A percentile compares a stretch with the other conserved stretches of the same genome.
Conservation (phyloP, 306 rosid genomes). For the Argentina anserina region DNA sequence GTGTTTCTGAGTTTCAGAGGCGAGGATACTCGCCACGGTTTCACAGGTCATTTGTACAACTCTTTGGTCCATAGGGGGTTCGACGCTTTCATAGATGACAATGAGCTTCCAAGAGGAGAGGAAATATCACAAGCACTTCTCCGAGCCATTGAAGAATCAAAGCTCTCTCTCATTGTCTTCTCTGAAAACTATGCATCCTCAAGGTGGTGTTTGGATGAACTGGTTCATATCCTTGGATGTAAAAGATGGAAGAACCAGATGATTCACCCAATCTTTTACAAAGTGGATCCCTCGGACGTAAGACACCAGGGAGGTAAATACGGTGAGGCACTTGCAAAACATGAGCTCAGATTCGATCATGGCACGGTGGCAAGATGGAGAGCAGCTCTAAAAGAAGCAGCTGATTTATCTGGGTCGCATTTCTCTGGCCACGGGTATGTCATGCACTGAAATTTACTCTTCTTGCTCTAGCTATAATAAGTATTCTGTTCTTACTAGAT, state of each 20-base stretch:
- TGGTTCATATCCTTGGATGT: neutral
- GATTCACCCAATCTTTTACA: neutral
- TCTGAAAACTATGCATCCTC: neutral
- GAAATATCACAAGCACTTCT: neutral
- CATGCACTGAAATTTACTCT: neutral
- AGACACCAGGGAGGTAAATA: neutral
- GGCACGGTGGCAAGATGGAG: neutral
- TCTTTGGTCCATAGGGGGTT: neutral
- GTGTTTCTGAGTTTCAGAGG: neutral
- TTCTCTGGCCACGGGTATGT: neutral
- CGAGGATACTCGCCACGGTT: neutral
- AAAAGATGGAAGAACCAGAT: neutral
- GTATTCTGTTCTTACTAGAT: no score
- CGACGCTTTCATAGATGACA: neutral
- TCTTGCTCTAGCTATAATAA: no score
- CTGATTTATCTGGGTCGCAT: neutral
- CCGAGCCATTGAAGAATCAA: neutral
- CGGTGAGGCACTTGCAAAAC: neutral
- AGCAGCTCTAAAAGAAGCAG: neutral
- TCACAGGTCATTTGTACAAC: neutral
- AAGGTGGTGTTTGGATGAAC: neutral
- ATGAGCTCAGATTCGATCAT: neutral
- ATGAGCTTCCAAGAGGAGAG: neutral
- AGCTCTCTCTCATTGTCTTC: neutral
- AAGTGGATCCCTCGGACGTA: neutral